Base-by-base conservation (phyloP, 2,329 filamentous ascomycete species). In the Pseudocercospora vitis region DNA sequence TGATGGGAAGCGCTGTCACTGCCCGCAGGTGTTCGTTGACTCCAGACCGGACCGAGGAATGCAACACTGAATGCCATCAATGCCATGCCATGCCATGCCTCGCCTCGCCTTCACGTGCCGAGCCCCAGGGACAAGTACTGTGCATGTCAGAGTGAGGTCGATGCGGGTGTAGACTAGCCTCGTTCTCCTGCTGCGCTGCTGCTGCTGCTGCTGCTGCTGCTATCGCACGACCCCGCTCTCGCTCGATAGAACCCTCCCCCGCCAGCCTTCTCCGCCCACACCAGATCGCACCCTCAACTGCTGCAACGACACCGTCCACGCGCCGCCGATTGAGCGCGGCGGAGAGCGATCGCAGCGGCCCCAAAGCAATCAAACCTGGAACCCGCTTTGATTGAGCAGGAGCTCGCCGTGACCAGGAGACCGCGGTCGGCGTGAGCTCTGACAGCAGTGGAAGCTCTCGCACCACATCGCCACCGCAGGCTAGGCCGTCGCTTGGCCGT, bases 221-320 rank as follows among this genome's bases (percentile, higher is more conserved):
- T 16, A 40, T 19, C 37, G 16, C 37, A 19, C 37, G 21, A 16
- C 37, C 21, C 16, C 37, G 29, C 9, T 96, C 74, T 91, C 90
- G 63, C 88, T 95, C 67, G 88, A 89, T 68, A 90, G 96, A 78
- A 82, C 87, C 73, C 92, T 88, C 74, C 95, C 37, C 18, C 37
- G 23, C 37, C 37, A 16, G 37, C 37, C 37, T 40, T 23, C 37
- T 40, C 37, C n/a, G 37, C 18, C 28, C 44, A 29, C 48, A 35
- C 28, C 35, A 50, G 51, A 47, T 48, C 46, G 24, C 51, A 33
- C 19, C 40, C 50, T 37, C 46, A 49, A 24, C 35, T 4, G 35
- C 35, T 14, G 14, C 14, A 39, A 21, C 35, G 4, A 39, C 11
- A 18, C 16, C 16, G 3, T 16, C 16, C n/a, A 5, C 19, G 37